A percentile compares a stretch with the other conserved stretches of the same genome.
phyloP scores from a whole-genome alignment of 805 yeast genomes.

The Metschnikowia sp. region DNA sequence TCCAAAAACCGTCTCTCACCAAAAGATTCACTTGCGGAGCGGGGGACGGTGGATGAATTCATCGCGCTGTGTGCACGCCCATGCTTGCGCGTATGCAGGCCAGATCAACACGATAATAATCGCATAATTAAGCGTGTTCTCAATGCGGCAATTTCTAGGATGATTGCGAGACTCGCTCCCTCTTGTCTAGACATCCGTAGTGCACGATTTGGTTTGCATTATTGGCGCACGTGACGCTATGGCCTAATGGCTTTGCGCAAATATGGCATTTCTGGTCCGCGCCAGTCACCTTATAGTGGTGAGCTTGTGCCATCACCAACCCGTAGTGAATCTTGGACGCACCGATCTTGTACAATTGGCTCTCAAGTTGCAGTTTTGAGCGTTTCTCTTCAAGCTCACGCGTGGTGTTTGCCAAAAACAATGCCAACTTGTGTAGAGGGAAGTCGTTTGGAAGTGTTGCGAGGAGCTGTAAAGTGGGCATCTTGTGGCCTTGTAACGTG shows the following conservation, averaged over 20 bases:
- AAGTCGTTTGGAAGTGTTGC: constrained; percentile 50
- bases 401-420: constrained; percentile 45
- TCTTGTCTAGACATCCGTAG: constrained; percentile 46
- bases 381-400: constrained; percentile 37
- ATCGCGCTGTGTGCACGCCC: constrained; percentile 1
- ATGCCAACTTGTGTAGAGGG: constrained; percentile 41
- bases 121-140: no score
- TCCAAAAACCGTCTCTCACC: not conserved
- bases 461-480: constrained; percentile 45
- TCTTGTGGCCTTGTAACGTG: constrained; percentile 43
- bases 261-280: constrained; percentile 48
- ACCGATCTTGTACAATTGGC: constrained; percentile 53
- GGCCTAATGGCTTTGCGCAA: constrained; percentile 57
- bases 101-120: no score
- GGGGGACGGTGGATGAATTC: not conserved
- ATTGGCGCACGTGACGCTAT: constrained; percentile 49
- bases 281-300: constrained; percentile 37
- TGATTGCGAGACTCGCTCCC: not conserved
- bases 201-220: constrained; percentile 49
- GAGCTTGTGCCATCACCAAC: constrained; percentile 36
- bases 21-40: not conserved
- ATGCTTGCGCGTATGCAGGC: not conserved
- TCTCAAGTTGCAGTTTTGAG: constrained; percentile 40
- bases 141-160: no score
- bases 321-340: constrained; percentile 45